A percentile compares a stretch with the other conserved stretches of the same genome.
Conservation (phyloP, 805 yeast species). For the Ogataea allantospora region DNA sequence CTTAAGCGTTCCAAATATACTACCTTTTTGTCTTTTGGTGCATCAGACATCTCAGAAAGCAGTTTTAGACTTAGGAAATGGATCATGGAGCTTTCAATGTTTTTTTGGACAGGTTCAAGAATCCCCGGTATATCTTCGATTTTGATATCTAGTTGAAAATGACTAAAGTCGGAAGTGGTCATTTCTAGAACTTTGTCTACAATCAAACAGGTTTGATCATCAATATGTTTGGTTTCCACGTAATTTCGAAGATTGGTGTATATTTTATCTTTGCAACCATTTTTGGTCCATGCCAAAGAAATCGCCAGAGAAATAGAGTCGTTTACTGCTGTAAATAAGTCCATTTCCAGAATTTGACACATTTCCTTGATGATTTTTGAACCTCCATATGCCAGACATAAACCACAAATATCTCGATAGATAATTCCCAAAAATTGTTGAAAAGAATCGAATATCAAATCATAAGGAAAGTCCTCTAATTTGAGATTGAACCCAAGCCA, state of each 20-base stretch:
- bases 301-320: constrained; percentile 35
- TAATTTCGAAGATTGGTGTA: not conserved
- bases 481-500: constrained; percentile 41
- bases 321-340: constrained; percentile 11
- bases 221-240: not conserved
- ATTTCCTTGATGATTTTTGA: constrained; percentile 15
- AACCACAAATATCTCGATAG: constrained; percentile 39
- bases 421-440: constrained; percentile 35
- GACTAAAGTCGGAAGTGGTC: not conserved
- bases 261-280: constrained; percentile 3
- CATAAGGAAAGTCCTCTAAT: constrained; percentile 40
- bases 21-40: too few relatives aligned
- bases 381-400: constrained; percentile 34
- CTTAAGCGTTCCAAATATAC: not conserved
- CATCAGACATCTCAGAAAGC: not conserved
- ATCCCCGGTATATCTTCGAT: not conserved
- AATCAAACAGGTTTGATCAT: constrained; percentile 1
- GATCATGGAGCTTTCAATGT: not conserved
- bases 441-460: constrained; percentile 34
- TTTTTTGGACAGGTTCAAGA: not conserved
- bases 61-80: not conserved
- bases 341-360: constrained; percentile 12
- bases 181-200: not conserved
- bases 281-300: constrained; percentile 35
- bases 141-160: not conserved